Conservation (phyloP, 2,329 filamentous ascomycete genomes). For the Sclerotinia trifoliorum region DNA sequence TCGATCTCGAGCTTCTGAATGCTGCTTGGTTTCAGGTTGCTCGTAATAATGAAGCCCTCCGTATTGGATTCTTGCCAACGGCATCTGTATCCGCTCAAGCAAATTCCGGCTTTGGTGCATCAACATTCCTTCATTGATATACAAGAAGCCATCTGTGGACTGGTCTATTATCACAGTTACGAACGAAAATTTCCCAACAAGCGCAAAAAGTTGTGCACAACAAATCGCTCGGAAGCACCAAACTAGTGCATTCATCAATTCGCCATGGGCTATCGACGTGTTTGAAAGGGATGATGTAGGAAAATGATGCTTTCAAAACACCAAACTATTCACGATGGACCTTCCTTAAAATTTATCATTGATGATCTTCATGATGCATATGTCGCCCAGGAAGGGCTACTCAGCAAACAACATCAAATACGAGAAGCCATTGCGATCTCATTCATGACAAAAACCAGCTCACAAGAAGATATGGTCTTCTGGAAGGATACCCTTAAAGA, state of each 20-base stretch:
- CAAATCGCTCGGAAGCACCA: slow-evolving; percentile 8
- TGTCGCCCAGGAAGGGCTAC: not conserved
- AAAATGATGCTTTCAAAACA: slow-evolving; percentile 17
- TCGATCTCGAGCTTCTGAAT: slow-evolving; percentile 30
- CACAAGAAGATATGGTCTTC: slow-evolving; percentile 8
- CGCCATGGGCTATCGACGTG: not conserved
- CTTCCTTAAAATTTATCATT: not conserved
- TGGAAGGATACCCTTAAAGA: not conserved
- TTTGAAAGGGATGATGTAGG: not conserved
- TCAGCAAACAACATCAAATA: not conserved
- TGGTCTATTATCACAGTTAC: not conserved
- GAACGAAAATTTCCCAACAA: not conserved
- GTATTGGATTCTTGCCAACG: slow-evolving; percentile 37
- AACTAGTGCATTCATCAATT: not conserved
- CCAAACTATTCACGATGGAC: slow-evolving; percentile 6
- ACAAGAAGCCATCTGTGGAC: not conserved
- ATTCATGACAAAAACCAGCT: not conserved
- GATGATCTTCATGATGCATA: slow-evolving; percentile 7
- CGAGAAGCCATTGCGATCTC: not conserved
- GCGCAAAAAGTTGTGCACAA: not conserved
- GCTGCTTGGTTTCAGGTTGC: slow-evolving; percentile 35
- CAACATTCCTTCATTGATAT: slow-evolving; percentile 24
- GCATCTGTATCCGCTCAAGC: not conserved
- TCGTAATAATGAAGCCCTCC: slow-evolving; percentile 36
- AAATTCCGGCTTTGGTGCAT: not conserved